Percentiles rank a stretch among this genome's conserved stretches.
Conservation (phyloP, 2,329 filamentous ascomycete genomes). For the Colletotrichum cereale region DNA sequence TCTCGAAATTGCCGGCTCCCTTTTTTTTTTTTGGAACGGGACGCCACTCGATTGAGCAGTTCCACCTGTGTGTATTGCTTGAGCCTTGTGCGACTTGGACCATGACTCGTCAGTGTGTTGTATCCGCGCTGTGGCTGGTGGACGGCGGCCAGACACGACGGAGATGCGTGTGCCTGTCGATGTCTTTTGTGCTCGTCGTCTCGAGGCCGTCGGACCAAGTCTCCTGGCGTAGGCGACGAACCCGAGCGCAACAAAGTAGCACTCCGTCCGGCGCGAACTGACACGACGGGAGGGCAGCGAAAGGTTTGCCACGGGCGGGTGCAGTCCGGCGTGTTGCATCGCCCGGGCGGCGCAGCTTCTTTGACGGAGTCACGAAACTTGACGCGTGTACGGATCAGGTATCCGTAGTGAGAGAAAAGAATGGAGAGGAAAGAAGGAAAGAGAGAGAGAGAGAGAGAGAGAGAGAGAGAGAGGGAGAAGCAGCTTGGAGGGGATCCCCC, state of each 20-base stretch:
- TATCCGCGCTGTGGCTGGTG: not conserved
- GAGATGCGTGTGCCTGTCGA: not conserved
- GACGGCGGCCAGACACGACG: not conserved
- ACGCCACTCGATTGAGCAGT: not conserved
- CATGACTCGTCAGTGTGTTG: conserved; percentile 8
- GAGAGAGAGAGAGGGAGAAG: not conserved
- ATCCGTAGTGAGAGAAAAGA: not conserved
- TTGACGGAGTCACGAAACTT: not conserved
- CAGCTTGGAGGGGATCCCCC: not conserved
- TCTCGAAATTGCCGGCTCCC: not conserved
- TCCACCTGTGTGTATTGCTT: not conserved
- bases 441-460: not conserved
- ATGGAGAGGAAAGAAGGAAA: not conserved
- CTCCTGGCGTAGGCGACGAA: not conserved
- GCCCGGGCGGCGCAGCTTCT: not conserved
- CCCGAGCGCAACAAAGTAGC: not conserved
- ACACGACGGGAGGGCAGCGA: not conserved
- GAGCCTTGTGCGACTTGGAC: conserved; percentile 1
- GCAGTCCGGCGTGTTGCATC: conserved; percentile 5
- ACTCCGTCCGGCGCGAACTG: not conserved
- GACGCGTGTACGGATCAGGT: not conserved
- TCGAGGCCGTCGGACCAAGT: not conserved
- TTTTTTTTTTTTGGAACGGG: conserved; percentile 7
- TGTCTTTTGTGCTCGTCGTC: not conserved
- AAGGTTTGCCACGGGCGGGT: not conserved